A percentile compares a stretch with the other conserved stretches of the same genome.
phyloP scores from a whole-genome alignment of 805 yeast genomes.

The Saturnispora mendoncae region DNA sequence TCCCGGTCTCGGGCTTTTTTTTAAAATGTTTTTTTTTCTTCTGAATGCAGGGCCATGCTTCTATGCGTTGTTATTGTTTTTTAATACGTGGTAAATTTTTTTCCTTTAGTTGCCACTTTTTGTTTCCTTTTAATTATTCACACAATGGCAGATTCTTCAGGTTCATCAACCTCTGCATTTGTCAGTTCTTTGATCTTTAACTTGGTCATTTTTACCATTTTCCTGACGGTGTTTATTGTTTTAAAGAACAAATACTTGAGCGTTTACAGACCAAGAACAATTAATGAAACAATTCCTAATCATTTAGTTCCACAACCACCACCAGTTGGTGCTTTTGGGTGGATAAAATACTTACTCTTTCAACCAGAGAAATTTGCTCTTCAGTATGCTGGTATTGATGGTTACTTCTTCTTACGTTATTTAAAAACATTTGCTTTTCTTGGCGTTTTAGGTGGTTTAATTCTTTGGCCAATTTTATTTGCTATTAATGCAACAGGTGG shows the following conservation, averaged over 20 bases:
- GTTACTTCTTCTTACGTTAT: constrained; percentile 65
- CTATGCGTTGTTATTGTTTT: not conserved
- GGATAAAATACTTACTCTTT: constrained; percentile 44
- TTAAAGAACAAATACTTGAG: constrained; percentile 36
- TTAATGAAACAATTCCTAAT: constrained; percentile 38
- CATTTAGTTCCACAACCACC: constrained; percentile 29
- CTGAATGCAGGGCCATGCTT: not conserved
- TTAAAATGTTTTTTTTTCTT: constrained; percentile 1
- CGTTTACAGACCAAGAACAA: constrained; percentile 45
- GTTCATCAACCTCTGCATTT: constrained; percentile 41
- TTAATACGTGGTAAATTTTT: no score
- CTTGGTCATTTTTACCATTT: constrained; percentile 34
- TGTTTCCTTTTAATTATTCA: not conserved
- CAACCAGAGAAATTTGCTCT: constrained; percentile 55
- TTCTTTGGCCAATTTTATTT: constrained; percentile 60
- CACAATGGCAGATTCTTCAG: constrained; percentile 6
- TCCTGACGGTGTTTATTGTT: constrained; percentile 31
- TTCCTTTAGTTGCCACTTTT: not conserved
- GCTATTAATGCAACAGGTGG: constrained; percentile 73
- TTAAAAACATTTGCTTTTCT: constrained; percentile 45
- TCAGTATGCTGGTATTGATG: constrained; percentile 68
- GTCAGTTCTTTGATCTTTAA: constrained; percentile 40
- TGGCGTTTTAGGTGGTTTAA: constrained; percentile 43
- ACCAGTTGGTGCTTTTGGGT: constrained; percentile 32
- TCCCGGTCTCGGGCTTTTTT: constrained; percentile 74